Evolutionary conservation across 805 yeast species (phyloP), one percentile per base, ranked within the genome.

Genomic region (Schizosaccharomyces octosporus): DNA sequence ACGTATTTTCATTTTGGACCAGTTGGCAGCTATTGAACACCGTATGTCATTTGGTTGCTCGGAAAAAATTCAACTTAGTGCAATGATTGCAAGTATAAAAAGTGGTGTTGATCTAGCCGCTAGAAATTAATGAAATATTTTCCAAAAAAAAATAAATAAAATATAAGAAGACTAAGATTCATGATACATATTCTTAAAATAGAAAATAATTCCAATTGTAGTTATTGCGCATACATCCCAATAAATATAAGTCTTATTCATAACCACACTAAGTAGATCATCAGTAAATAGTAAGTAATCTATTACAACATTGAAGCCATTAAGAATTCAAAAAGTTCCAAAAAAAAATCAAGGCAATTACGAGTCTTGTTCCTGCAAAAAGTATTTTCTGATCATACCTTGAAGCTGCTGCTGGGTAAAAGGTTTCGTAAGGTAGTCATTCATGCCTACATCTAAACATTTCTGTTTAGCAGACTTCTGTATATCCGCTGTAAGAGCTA

Each of bases 11-110:
- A 75, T 90, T 5, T 73, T 87, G 62, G 78, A 79, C 64, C 87
- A 87, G 1, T 73, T 93, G 61, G 81, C 89, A 15, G 96, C 90
- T 63, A 80, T 93, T 29, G 98, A 93, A 72, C 90, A 89, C 70
- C 84, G 95, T 0, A 83, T 93, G 45, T 81, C 95, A 19, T 82
- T 81, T 69, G 99, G 98, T 9, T 97, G 97, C 1, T 85, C 82
- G 68, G 96, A 89, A 63, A 85, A 83, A 70, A 79, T 93, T 41
- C 97, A 90, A 69, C 79, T 87, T 55, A 85, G 93, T 67, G 97
- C 96, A 1, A 82, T 85, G 61, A 83, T 93, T 62, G 96, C 95
- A 0, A 87, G 83, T 5, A 81, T 93, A 42, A 89, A 88, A 70
- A 73, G 73, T 17, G 83, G 86, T 0, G 71, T 83, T 72, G 84